Conservation (phyloP, 306 rosid genomes). For the Gastrolobium villosum region DNA sequence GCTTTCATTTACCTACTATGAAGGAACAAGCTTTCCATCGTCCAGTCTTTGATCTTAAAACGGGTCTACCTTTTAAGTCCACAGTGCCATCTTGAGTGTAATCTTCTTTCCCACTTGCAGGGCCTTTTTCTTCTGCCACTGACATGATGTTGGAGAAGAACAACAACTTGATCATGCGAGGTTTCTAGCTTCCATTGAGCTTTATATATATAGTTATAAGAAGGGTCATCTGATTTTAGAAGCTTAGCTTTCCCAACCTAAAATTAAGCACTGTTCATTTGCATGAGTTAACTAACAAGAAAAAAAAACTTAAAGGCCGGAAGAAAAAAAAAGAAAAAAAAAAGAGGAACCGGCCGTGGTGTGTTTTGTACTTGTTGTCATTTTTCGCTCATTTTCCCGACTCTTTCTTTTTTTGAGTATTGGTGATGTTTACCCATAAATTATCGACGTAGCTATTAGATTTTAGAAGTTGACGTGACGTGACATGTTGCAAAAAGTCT, state of each 20-base stretch:
- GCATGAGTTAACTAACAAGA: conserved; percentile 49
- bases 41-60: conserved; percentile 55
- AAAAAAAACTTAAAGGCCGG: not conserved
- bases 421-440: conserved; percentile 8
- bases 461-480: conserved; percentile 28
- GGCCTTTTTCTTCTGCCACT: conserved; percentile 48
- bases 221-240: not conserved
- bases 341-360: not conserved
- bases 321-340: not conserved
- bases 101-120: conserved; percentile 29
- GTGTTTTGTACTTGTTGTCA: not conserved
- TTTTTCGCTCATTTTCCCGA: not conserved
- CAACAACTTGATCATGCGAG: not conserved
- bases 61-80: conserved; percentile 53
- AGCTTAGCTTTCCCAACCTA: conserved; percentile 32
- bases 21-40: conserved; percentile 57
- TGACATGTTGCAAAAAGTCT: conserved; percentile 16
- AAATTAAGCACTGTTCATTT: conserved; percentile 26
- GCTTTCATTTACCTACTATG: conserved; percentile 50
- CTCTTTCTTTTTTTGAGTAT: not conserved
- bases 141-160: conserved; percentile 40
- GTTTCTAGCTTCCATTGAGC: not conserved
- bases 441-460: not conserved
- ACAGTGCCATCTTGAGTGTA: conserved; percentile 58
- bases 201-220: not conserved